phyloP scores from a whole-genome alignment of 75 land plant genomes.

The Gnetum montanum region DNA sequence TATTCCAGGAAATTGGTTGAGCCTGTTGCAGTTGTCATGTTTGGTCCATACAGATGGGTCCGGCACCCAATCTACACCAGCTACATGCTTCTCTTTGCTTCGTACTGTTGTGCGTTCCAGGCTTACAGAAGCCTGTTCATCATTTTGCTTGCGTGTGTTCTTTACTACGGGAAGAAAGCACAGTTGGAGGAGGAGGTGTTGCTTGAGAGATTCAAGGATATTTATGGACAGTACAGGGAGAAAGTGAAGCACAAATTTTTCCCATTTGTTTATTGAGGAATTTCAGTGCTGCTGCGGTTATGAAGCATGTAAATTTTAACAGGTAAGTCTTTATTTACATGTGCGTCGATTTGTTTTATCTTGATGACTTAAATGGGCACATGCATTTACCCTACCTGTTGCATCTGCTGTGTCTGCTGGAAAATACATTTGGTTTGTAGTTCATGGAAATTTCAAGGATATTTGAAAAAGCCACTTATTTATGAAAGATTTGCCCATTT shows the following conservation, averaged over 20 bases:
- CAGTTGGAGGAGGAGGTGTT: constrained; percentile 67
- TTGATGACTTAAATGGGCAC: no score
- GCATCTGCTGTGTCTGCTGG: no score
- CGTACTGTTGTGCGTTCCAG: constrained; percentile 44
- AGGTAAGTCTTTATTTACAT: no score
- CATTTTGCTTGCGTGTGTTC: constrained; percentile 29
- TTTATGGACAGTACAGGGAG: constrained; percentile 42
- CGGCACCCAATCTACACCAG: constrained; percentile 83
- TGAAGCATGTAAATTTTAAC: no score
- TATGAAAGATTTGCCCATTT: no score
- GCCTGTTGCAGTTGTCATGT: constrained; percentile 62
- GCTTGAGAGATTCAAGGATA: constrained; percentile 49
- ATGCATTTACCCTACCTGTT: no score
- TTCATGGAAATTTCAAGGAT: no score
- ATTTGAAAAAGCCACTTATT: no score
- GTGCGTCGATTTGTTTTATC: no score
- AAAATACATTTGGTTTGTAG: no score
- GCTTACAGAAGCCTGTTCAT: constrained; percentile 51
- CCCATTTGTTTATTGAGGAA: constrained; percentile 52
- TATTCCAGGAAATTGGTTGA: constrained; percentile 56
- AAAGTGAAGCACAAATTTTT: constrained; percentile 59
- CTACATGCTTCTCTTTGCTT: constrained; percentile 53
- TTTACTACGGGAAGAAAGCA: constrained; percentile 66
- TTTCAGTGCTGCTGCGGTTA: no score
- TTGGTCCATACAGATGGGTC: constrained; percentile 76